Evolutionary conservation across 176 grass and related monocot genomes (phyloP), one percentile per base, ranked within the genome.

Genomic region (Puccinellia tenuiflora): DNA sequence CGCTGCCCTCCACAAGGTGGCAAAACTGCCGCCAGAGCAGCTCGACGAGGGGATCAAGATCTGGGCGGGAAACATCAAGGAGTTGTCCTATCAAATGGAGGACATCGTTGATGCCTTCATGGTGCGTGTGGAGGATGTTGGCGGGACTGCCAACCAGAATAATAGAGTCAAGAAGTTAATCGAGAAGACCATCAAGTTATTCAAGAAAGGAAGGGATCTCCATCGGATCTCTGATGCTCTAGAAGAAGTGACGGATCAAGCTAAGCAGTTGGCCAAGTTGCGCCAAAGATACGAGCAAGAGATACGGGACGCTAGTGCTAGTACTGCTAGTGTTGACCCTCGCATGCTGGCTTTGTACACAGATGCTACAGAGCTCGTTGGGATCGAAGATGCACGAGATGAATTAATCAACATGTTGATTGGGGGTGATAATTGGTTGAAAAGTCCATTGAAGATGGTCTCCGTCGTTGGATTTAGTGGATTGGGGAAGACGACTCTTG

Each of bases 261-360:
- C 64, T 38, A 68, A 68, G 33, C 33, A 68, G 4, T 39, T 68
- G 20, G 34, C 20, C 0, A 20, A 68, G 64, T 4, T 39, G 0
- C 64, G 34, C n/a, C 64, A 68, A 22, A 68, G 64, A 30, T 68
- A 68, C 1, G 34, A 64, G 28, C 61, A 18, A 30, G 59, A 62
- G 3, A 18, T 4, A 2, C 4, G 26, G 0, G 2, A 9, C 6
- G 18, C 15, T 0, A 3, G 0, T 1, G 1, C 1, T 66, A 1
- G 8, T 59, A 1, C n/a, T n/a, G n/a, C 15, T 38, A 38, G 64
- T 0, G 0, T 39, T 13, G 64, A 68, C 3, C 61, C 61, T 20
- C 61, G 61, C 0, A 1, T 64, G 6, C 3, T 64, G 29, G 61
- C 61, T 3, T 0, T 64, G 16, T 64, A 33, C 29, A 34, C 7